Percentiles rank a stretch among this genome's conserved stretches.
Conservation (phyloP, 305 asterid species). For the Coffea humblotiana region DNA sequence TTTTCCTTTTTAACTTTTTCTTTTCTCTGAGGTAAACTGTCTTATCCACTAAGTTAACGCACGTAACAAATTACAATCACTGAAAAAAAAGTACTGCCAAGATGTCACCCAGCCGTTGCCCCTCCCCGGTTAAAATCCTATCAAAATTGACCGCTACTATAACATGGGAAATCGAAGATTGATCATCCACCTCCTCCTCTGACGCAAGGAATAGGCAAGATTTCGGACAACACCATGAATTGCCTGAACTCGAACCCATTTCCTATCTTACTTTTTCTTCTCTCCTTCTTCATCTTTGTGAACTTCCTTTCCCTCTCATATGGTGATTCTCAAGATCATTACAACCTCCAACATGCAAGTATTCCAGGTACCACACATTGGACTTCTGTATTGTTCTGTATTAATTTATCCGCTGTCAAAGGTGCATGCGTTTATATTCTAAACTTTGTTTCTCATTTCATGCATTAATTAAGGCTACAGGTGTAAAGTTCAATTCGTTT, state of each 20-base stretch:
- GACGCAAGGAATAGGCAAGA: neutral
- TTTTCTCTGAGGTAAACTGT: too few relatives aligned
- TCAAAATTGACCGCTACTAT: too few relatives aligned
- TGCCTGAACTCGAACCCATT: conserved; percentile 26
- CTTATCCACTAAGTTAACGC: too few relatives aligned
- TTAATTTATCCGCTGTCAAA: neutral
- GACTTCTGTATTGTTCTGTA: neutral
- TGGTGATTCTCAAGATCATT: conserved; percentile 20
- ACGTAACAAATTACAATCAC: too few relatives aligned
- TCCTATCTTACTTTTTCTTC: conserved; percentile 1
- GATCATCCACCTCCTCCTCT: neutral
- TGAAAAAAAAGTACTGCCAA: too few relatives aligned
- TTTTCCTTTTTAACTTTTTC: too few relatives aligned
- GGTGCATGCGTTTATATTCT: conserved; percentile 1
- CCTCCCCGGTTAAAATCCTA: neutral
- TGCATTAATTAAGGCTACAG: neutral
- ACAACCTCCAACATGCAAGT: conserved; percentile 4
- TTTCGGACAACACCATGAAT: conserved; percentile 22
- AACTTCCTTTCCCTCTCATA: conserved; percentile 12
- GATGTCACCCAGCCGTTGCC: neutral
- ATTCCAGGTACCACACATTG: conserved; percentile 11
- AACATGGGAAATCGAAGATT: neutral
- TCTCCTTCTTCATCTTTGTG: conserved; percentile 17
- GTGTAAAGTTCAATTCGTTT: neutral
- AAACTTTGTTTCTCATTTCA: neutral